These are phyloP conservation scores for Elongisporangium undulatum DNA, from an alignment of 352 stramenopile genomes.

Conservation along the genomic window DNA sequence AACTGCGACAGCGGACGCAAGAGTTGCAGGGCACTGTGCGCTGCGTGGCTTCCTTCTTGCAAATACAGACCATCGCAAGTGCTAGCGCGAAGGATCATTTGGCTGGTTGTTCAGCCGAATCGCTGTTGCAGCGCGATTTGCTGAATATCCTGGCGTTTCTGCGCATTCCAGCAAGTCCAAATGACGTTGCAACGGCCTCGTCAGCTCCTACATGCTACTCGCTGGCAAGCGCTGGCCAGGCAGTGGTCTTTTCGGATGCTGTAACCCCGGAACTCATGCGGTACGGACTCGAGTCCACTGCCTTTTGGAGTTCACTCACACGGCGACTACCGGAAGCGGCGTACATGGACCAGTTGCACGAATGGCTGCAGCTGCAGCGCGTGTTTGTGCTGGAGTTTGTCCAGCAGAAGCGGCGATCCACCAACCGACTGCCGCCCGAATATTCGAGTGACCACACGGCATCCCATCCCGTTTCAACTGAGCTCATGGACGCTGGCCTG, in stretches of 20 bases:
- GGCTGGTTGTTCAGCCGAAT: background rate
- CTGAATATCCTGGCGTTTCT: background rate
- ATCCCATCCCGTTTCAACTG: background rate
- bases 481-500: background rate
- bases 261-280: background rate
- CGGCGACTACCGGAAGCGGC: slow-evolving; percentile 10
- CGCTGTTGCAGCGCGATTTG: background rate
- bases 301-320: slow-evolving; percentile 11
- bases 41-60: slow-evolving; percentile 13
- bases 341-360: slow-evolving; percentile 7
- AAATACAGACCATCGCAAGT: slow-evolving; percentile 6
- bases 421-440: slow-evolving; percentile 3
- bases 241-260: background rate
- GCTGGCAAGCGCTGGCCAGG: background rate
- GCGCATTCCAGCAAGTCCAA: background rate
- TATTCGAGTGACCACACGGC: background rate
- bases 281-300: slow-evolving; percentile 2
- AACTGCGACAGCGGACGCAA: background rate
- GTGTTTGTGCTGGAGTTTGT: slow-evolving; percentile 16
- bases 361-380: slow-evolving; percentile 26
- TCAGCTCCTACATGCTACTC: background rate
- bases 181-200: background rate
- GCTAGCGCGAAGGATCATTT: background rate
- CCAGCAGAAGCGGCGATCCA: slow-evolving; percentile 11
- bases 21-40: slow-evolving; percentile 3